A percentile compares a stretch with the other conserved stretches of the same genome.
phyloP scores from a whole-genome alignment of 305 asterid species.

The Solanum chacoense region DNA sequence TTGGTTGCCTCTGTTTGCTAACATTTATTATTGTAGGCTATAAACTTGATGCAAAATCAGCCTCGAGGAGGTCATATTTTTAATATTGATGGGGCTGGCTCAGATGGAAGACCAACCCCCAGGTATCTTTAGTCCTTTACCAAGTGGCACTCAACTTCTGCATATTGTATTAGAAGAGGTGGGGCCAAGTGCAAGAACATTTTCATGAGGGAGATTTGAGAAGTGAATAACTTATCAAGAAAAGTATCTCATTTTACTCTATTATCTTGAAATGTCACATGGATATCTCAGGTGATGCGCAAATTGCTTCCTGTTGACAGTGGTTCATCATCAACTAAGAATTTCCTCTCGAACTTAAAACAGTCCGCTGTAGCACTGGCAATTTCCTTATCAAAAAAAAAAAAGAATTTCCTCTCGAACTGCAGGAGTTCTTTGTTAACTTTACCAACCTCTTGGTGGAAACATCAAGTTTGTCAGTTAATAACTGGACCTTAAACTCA shows the following conservation, averaged over 20 bases:
- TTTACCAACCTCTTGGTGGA: not conserved
- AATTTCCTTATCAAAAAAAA: too few species aligned
- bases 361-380: too few species aligned
- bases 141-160: not conserved
- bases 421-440: not conserved
- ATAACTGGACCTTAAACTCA: not conserved
- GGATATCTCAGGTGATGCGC: not conserved
- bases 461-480: not conserved
- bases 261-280: not conserved
- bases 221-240: constrained; percentile 3
- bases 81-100: constrained; percentile 97
- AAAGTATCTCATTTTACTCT: not conserved
- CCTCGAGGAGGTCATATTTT: constrained; percentile 91
- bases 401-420: not conserved
- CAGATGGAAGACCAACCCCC: constrained; percentile 99
- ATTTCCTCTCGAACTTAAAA: not conserved
- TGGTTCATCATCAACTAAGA: not conserved
- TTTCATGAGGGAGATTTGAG: not conserved
- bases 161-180: not conserved
- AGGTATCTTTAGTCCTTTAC: constrained; percentile 32
- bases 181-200: not conserved
- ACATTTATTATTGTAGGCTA: constrained; percentile 49
- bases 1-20: constrained; percentile 16
- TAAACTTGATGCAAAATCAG: constrained; percentile 81
- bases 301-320: not conserved